Percentiles rank a stretch among this genome's conserved stretches.
Evolutionary conservation across 352 stramenopile species (phyloP).

Genomic region (Hyaloperonospora arabidopsidis): DNA sequence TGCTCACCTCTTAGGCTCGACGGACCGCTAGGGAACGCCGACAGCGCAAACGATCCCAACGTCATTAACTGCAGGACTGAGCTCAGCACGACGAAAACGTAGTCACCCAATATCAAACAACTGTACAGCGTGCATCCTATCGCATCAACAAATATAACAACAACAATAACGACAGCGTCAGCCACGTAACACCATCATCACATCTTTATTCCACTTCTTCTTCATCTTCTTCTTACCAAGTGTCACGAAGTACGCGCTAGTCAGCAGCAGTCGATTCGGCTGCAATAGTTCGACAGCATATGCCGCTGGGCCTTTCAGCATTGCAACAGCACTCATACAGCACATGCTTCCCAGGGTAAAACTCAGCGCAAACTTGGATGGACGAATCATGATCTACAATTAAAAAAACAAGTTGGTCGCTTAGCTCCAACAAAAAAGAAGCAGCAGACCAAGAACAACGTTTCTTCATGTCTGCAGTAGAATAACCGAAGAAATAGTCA

Average conservation of each 20-base stretch:
- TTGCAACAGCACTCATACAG: constrained; percentile 65
- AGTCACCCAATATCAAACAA: constrained; percentile 76
- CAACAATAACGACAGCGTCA: constrained; percentile 4
- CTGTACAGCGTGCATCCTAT: constrained; percentile 66
- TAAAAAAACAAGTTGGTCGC: constrained; percentile 2
- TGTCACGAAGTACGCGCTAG: constrained; percentile 58
- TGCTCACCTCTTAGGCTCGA: constrained; percentile 50
- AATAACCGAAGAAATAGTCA: too few species aligned
- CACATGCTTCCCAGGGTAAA: constrained; percentile 78
- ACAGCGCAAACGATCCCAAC: constrained; percentile 46
- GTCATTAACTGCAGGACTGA: constrained; percentile 60
- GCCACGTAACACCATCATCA: not conserved
- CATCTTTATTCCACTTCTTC: not conserved
- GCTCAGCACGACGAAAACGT: constrained; percentile 76
- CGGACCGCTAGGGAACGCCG: constrained; percentile 53
- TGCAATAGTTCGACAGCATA: constrained; percentile 54
- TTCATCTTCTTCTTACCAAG: constrained; percentile 44
- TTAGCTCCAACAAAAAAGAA: constrained; percentile 1
- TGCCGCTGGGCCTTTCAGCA: constrained; percentile 58
- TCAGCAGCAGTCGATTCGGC: constrained; percentile 55
- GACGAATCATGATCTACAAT: constrained; percentile 60
- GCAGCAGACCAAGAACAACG: constrained; percentile 1
- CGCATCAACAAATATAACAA: not conserved
- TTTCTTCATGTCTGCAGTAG: too few species aligned
- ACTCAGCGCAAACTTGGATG: constrained; percentile 77